Conservation (phyloP, 108 stramenopile genomes). For the Nannochloropsis salina region DNA sequence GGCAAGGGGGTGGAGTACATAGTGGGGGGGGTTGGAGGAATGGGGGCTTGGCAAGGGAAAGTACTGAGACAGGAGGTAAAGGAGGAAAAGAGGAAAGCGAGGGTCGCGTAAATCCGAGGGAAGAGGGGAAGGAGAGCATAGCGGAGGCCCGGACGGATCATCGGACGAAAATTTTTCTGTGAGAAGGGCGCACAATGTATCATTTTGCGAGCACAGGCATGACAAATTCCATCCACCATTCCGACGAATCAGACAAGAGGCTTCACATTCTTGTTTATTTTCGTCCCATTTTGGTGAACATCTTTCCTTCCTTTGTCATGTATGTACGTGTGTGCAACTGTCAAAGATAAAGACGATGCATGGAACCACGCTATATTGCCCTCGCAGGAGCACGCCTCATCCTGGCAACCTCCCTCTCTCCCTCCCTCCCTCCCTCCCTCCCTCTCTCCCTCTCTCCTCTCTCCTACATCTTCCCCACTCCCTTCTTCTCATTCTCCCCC, state of each 20-base stretch:
- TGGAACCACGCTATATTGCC: neutral
- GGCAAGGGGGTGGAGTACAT: neutral
- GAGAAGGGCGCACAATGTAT: neutral
- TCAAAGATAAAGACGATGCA: neutral
- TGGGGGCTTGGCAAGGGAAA: neutral
- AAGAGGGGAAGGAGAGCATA: neutral
- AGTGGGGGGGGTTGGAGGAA: neutral
- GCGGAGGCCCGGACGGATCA: neutral
- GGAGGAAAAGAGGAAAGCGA: neutral
- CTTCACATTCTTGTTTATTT: neutral
- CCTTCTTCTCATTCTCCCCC: too few relatives aligned
- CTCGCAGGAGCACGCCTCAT: neutral
- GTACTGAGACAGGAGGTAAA: neutral
- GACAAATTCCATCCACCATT: too few relatives aligned
- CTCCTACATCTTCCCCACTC: neutral
- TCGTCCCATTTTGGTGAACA: neutral
- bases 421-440: neutral
- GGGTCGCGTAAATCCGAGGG: neutral
- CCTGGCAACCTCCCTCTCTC: neutral
- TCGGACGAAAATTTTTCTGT: neutral
- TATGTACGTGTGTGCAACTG: neutral
- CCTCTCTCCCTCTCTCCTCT: neutral
- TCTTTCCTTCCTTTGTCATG: neutral
- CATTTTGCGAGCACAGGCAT: neutral
- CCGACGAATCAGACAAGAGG: neutral